phyloP scores from a whole-genome alignment of 805 yeast genomes.

The Candida corydali region DNA sequence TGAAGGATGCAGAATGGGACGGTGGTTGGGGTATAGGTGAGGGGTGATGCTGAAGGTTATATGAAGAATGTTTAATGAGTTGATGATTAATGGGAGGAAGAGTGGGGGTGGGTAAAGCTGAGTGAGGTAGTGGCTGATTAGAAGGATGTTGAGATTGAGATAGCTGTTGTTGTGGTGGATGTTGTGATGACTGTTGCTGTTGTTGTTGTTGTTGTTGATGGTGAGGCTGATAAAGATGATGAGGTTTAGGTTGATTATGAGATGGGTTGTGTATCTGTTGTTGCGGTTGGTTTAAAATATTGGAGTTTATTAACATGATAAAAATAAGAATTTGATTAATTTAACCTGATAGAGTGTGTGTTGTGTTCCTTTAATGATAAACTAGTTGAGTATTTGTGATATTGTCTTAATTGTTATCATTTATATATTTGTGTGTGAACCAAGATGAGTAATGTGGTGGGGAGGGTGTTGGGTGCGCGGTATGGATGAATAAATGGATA shows the following conservation, averaged over 20 bases:
- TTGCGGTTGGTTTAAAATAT: background rate
- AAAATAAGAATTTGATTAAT: too few species aligned
- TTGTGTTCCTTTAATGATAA: too few species aligned
- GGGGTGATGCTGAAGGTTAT: background rate
- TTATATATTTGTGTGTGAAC: too few species aligned
- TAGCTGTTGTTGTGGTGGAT: constrained; percentile 1
- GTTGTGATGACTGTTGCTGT: constrained; percentile 3
- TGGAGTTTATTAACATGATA: too few species aligned
- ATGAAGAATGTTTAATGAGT: background rate
- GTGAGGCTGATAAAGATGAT: constrained; percentile 3
- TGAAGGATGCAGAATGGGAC: too few species aligned
- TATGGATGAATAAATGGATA: too few species aligned
- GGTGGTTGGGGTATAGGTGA: too few species aligned
- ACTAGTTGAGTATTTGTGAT: too few species aligned
- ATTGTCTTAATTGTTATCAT: too few species aligned
- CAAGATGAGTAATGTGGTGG: too few species aligned
- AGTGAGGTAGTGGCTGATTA: constrained; percentile 5
- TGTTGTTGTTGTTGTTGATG: constrained; percentile 2
- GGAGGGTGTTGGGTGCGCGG: too few species aligned
- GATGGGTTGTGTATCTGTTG: background rate
- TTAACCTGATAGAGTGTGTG: too few species aligned
- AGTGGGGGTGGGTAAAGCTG: constrained; percentile 4
- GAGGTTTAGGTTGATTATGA: constrained; percentile 2
- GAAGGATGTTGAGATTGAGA: constrained; percentile 2
- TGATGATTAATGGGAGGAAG: constrained; percentile 1